Conservation (phyloP, 331 rosid genomes). For the Arachis monticola region DNA sequence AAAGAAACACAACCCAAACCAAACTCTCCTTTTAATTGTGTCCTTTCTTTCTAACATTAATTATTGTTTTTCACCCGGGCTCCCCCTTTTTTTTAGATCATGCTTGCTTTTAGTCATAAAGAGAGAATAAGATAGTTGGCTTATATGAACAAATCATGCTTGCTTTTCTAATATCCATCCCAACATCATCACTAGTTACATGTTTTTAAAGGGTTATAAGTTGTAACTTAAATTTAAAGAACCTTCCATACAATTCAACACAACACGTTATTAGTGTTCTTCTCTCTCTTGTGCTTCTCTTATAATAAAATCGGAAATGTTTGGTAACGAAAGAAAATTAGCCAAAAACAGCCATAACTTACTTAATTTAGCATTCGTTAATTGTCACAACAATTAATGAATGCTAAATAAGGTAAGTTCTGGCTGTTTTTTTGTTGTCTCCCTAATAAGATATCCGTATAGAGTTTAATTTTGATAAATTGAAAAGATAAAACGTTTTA, state of each 20-base stretch:
- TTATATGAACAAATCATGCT: constrained; percentile 56
- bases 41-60: constrained; percentile 54
- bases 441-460: too few species aligned
- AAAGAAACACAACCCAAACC: constrained; percentile 51
- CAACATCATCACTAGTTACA: not conserved
- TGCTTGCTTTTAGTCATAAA: constrained; percentile 53
- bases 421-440: too few species aligned
- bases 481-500: too few species aligned
- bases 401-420: too few species aligned
- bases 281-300: not conserved
- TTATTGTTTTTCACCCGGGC: constrained; percentile 52
- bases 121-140: constrained; percentile 76
- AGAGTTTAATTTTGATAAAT: too few species aligned
- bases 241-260: not conserved
- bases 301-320: too few species aligned
- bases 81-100: constrained; percentile 49
- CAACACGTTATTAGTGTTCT: not conserved
- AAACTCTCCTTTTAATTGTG: constrained; percentile 51
- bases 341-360: too few species aligned
- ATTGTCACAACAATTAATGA: too few species aligned
- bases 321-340: too few species aligned
- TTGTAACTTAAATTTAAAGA: not conserved
- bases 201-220: not conserved
- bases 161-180: constrained; percentile 26
- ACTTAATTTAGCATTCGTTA: too few species aligned